A percentile compares a stretch with the other conserved stretches of the same genome.
Conservation (phyloP, 2,329 filamentous ascomycete genomes). For the Camillea tinctor region DNA sequence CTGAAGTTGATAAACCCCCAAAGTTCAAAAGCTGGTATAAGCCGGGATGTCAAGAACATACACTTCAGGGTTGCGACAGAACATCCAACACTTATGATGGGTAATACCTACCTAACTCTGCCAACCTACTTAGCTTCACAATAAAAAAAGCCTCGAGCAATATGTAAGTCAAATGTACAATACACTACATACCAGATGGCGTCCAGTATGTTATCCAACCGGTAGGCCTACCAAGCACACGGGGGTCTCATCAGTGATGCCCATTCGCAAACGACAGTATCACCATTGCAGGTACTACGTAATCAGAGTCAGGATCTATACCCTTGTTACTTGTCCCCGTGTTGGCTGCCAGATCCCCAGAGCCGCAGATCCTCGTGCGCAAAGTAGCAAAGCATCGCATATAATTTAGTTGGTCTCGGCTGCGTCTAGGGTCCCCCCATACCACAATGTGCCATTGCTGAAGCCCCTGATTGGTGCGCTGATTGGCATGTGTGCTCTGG, state of each 20-base stretch:
- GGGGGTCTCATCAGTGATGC: constrained; percentile 14
- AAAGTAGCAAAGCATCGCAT: constrained; percentile 1
- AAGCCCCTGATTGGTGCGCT: constrained; percentile 15
- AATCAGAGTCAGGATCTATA: constrained; percentile 9
- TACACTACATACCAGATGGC: no score
- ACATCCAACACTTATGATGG: background rate
- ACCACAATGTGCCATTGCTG: constrained; percentile 14
- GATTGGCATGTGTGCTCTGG: constrained; percentile 13
- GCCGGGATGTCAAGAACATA: no score
- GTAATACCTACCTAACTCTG: background rate
- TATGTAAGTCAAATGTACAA: background rate
- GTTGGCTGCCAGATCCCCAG: constrained; percentile 5
- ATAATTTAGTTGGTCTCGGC: constrained; percentile 5
- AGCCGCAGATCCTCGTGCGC: constrained; percentile 13
- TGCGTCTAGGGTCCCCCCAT: constrained; percentile 3
- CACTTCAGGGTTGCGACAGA: background rate
- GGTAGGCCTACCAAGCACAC: constrained; percentile 20
- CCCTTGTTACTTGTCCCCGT: constrained; percentile 3
- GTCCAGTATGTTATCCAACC: constrained; percentile 15
- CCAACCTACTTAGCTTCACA: background rate
- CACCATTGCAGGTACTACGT: constrained; percentile 1
- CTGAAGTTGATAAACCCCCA: no score
- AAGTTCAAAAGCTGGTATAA: no score
- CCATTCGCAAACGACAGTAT: constrained; percentile 18
- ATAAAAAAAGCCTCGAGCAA: background rate